These are phyloP conservation scores for Citrus inodora DNA, from an alignment of 345 rosid species.

Conservation along the genomic window DNA sequence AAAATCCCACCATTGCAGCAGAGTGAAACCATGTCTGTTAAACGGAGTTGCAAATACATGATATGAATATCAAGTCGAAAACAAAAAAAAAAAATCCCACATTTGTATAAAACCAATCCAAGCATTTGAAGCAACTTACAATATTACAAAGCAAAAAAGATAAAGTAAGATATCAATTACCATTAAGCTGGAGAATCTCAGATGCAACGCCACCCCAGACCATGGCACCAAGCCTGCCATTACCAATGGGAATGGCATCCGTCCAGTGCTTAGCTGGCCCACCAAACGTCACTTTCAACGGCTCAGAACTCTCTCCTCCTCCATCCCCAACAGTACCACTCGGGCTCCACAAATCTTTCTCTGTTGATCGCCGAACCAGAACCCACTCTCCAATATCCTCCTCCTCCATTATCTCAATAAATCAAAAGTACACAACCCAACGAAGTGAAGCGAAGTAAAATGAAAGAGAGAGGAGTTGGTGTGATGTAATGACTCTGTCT, in stretches of 20 bases:
- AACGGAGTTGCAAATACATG: neutral
- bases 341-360: conserved; percentile 46
- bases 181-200: conserved; percentile 73
- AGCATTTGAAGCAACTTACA: neutral
- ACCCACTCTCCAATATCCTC: conserved; percentile 43
- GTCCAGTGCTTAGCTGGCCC: conserved; percentile 87
- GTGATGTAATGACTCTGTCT: neutral
- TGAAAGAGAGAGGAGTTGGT: neutral
- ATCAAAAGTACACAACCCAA: neutral
- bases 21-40: neutral
- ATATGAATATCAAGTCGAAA: neutral
- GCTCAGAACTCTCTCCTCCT: conserved; percentile 34
- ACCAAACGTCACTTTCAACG: conserved; percentile 56
- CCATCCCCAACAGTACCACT: conserved; percentile 16
- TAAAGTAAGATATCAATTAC: conserved; percentile 23
- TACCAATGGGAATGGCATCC: conserved; percentile 81
- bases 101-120: neutral
- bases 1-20: neutral
- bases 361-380: conserved; percentile 42
- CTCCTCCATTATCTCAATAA: conserved; percentile 9
- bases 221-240: conserved; percentile 96
- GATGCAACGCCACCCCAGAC: conserved; percentile 87
- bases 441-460: neutral
- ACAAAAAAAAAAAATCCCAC: neutral
- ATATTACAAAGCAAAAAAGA: neutral